Evolutionary conservation across 768 basidiomycete genomes (phyloP).

Genomic region (Astraeus odoratus): DNA sequence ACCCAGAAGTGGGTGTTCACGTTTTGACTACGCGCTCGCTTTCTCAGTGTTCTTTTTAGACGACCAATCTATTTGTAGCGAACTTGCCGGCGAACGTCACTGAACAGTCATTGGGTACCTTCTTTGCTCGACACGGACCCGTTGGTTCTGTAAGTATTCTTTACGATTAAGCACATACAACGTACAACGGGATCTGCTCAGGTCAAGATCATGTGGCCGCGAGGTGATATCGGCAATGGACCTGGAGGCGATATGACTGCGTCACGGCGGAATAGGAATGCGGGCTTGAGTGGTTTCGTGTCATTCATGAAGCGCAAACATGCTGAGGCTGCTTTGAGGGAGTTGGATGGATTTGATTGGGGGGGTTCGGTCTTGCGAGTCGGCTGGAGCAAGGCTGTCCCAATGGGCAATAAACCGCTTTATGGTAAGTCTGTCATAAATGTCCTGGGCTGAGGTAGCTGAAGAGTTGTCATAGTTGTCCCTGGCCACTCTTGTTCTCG

Average conservation of each 20-base stretch:
- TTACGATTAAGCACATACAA: background rate
- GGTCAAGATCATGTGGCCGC: constrained; percentile 99
- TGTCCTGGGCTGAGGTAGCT: background rate
- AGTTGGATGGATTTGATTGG: constrained; percentile 94
- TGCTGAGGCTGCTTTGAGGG: constrained; percentile 82
- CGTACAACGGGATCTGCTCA: constrained; percentile 20
- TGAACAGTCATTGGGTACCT: constrained; percentile 77
- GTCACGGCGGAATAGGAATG: constrained; percentile 59
- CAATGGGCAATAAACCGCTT: constrained; percentile 68
- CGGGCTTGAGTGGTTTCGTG: constrained; percentile 91
- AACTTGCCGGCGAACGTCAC: constrained; percentile 86
- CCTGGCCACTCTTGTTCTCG: constrained; percentile 26
- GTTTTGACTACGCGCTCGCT: background rate
- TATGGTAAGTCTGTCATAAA: constrained; percentile 52
- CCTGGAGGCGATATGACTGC: constrained; percentile 74
- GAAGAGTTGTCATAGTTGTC: constrained; percentile 10
- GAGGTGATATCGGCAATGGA: constrained; percentile 60
- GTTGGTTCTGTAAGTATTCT: constrained; percentile 69
- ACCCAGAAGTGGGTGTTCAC: constrained; percentile 59
- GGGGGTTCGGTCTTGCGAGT: constrained; percentile 82
- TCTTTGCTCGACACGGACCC: constrained; percentile 90
- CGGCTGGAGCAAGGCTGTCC: constrained; percentile 97
- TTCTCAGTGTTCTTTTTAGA: constrained; percentile 40
- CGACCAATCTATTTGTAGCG: constrained; percentile 93
- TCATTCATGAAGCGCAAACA: constrained; percentile 92